These are phyloP conservation scores for Fusarium tanahbumbuense DNA, from an alignment of 2,329 filamentous ascomycete species.

Conservation along the genomic window DNA sequence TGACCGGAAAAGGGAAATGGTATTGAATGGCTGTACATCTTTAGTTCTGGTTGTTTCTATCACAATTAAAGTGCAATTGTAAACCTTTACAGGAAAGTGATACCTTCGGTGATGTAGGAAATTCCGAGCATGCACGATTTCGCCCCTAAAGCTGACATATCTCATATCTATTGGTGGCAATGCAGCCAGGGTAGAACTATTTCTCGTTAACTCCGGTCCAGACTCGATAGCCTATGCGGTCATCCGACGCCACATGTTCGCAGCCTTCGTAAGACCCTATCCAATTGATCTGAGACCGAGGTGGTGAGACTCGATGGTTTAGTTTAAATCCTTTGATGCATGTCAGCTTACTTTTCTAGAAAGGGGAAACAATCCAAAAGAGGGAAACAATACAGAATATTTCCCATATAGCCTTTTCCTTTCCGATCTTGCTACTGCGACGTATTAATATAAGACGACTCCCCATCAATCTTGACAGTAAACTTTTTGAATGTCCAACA, in stretches of 20 bases:
- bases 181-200: neutral
- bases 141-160: neutral
- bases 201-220: neutral
- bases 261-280: neutral
- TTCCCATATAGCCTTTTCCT: neutral
- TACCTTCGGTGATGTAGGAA: neutral
- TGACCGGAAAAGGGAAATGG: too few relatives aligned
- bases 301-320: too few relatives aligned
- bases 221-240: neutral
- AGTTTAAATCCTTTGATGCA: neutral
- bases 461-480: too few relatives aligned
- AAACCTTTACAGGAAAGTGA: neutral
- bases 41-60: too few relatives aligned
- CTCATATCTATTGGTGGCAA: neutral
- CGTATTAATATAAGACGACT: neutral
- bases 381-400: neutral
- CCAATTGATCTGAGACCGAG: neutral
- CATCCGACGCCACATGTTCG: neutral
- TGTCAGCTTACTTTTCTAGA: neutral
- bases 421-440: neutral
- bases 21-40: too few relatives aligned
- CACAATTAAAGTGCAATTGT: neutral
- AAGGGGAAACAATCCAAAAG: neutral
- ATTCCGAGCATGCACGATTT: neutral
- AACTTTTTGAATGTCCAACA: too few relatives aligned